Percentiles rank a stretch among this genome's conserved stretches.
Evolutionary conservation across 371 early-diverging fungal species (phyloP).

Genomic region (Mortierella sp.): DNA sequence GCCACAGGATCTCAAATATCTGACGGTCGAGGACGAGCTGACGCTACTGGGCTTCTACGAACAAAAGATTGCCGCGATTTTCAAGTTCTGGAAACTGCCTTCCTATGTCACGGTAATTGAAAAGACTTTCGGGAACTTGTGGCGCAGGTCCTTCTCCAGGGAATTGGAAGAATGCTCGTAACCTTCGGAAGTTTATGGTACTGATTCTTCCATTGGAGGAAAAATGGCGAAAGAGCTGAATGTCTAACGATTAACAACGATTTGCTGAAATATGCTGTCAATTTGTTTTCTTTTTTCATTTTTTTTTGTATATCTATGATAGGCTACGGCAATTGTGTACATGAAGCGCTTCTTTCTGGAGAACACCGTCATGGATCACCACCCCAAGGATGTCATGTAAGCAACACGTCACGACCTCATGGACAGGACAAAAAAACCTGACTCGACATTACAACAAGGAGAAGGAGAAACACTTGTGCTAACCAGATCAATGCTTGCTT

Average conservation of each 20-base stretch:
- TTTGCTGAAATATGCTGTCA: background rate
- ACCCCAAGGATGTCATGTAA: conserved; percentile 87
- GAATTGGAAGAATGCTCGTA: no score
- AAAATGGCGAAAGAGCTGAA: no score
- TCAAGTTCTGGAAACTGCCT: conserved; percentile 67
- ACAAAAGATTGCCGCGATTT: conserved; percentile 60
- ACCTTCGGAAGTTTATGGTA: no score
- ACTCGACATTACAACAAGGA: background rate
- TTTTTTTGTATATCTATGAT: background rate
- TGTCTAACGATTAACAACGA: background rate
- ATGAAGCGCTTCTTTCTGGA: conserved; percentile 93
- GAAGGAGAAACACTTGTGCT: background rate
- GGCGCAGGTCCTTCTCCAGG: background rate
- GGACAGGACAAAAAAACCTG: background rate
- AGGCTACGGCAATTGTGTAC: conserved; percentile 91
- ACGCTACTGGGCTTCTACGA: conserved; percentile 61
- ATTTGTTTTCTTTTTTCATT: no score
- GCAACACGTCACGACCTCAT: background rate
- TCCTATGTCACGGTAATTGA: conserved; percentile 68
- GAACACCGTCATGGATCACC: conserved; percentile 92
- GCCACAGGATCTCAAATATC: conserved; percentile 57
- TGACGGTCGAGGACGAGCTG: conserved; percentile 68
- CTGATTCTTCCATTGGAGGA: no score
- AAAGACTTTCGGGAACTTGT: no score
- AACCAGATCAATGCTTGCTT: background rate